phyloP scores from a whole-genome alignment of 2,329 filamentous ascomycete species.

The Salinomyces thailandicus region DNA sequence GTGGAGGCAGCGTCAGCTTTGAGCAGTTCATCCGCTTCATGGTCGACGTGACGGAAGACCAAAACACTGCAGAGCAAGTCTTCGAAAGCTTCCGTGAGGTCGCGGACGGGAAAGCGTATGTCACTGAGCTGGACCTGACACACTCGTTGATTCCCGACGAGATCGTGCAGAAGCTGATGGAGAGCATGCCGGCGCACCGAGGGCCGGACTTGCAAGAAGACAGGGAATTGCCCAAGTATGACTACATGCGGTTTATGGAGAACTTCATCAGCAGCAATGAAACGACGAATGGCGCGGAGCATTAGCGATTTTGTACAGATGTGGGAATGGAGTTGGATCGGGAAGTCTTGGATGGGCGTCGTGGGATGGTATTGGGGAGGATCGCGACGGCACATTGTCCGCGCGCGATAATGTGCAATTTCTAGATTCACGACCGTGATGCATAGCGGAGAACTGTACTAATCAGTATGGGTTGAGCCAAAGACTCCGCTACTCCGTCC shows the following conservation, averaged over 20 bases:
- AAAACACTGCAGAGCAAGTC: constrained; percentile 96
- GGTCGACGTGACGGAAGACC: constrained; percentile 97
- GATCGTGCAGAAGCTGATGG: constrained; percentile 83
- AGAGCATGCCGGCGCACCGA: constrained; percentile 73
- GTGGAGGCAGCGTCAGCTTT: constrained; percentile 69
- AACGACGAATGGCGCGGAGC: constrained; percentile 1
- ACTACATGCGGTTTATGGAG: constrained; percentile 97
- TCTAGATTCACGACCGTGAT: no score
- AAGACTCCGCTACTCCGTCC: no score
- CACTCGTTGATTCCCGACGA: constrained; percentile 94
- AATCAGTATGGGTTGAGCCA: no score
- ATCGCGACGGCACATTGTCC: no score
- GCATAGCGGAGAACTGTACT: no score
- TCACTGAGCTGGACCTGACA: constrained; percentile 91
- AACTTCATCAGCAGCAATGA: constrained; percentile 31
- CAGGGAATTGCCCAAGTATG: constrained; percentile 74
- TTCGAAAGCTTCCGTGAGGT: constrained; percentile 97
- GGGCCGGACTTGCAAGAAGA: constrained; percentile 83
- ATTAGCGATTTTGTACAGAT: no score
- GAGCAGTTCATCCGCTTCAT: constrained; percentile 99
- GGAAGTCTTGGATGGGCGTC: no score
- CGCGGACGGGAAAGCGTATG: constrained; percentile 95
- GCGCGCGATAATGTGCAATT: no score
- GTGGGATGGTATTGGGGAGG: no score
- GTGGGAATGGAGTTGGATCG: no score